phyloP scores from a whole-genome alignment of 164 flowering plant genomes.

The Magnolia changhungtana region DNA sequence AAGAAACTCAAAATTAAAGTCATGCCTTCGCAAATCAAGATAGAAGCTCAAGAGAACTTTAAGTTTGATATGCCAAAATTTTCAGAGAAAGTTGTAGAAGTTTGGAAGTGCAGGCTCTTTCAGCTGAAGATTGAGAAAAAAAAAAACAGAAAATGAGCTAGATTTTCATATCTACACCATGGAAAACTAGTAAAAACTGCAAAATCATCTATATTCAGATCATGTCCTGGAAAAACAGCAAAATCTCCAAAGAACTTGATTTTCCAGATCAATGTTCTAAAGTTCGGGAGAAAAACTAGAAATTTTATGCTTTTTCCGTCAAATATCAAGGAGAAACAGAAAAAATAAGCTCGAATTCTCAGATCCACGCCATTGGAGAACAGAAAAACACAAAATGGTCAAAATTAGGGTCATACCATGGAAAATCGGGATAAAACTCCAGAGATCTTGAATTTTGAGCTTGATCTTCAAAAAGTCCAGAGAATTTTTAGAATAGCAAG shows the following conservation, averaged over 20 bases:
- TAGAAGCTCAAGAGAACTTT: too few species aligned
- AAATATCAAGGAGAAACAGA: neutral
- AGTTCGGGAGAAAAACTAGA: neutral
- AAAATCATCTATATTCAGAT: neutral
- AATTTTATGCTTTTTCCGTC: neutral
- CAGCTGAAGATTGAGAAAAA: neutral
- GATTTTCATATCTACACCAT: neutral
- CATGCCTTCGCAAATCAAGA: too few species aligned
- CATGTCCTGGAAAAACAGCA: neutral
- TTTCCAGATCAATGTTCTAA: neutral
- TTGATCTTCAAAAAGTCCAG: neutral
- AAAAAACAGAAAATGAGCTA: neutral
- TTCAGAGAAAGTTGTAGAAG: neutral
- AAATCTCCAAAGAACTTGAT: neutral
- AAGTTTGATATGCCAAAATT: too few species aligned
- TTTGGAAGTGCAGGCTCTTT: neutral
- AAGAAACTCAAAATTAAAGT: too few species aligned
- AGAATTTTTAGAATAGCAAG: neutral
- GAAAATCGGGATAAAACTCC: neutral
- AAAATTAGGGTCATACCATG: neutral
- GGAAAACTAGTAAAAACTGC: neutral
- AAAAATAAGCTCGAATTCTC: neutral
- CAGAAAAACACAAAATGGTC: neutral
- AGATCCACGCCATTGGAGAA: neutral
- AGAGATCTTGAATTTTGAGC: neutral